Base-by-base conservation (phyloP, 768 basidiomycete species). In the Agrocybe pediades region DNA sequence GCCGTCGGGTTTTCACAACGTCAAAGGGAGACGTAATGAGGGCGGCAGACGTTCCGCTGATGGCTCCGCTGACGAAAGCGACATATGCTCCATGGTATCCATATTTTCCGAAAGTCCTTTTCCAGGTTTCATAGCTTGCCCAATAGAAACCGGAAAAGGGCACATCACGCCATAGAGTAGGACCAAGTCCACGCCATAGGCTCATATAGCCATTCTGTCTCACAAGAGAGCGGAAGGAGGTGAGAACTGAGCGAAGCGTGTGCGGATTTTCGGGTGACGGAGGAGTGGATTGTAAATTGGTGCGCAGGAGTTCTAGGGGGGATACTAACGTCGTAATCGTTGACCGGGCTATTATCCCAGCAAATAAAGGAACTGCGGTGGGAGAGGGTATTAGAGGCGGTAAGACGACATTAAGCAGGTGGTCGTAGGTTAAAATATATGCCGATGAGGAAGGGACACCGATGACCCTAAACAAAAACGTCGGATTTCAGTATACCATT, bases 71-170 rank as follows among this genome's bases (percentile, higher is more conserved):
- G n/a, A 87, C 69, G 68, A 98, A 98, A 2, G 94, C 86, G 41
- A 92, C 79, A 64, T 73, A 80, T 30, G 84, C 76, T 33, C 86
- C 92, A 55, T 77, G 68, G 57, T 77, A 62, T 21, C 84, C 84
- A 48, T 71, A 68, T 53, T 76, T 71, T 61, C 76, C 71, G 61
- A 94, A 83, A 15, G 68, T 61, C 17, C 76, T 73, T 73, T 97
- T 98, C 72, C 85, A 83, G 0, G 82, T 74, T 68, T 99, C 96
- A 66, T 98, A 98, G 21, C 89, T 86, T 3, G 92, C 92, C 97
- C 97, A 99, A 64, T 99, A 99, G 26, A 96, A 75, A 9, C 95
- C 97, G 36, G 92, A 94, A 68, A 99, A 99, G 0, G 97, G 96
- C 6, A 98, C 95, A 62, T 99, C 97, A 46, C 97, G 83, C 95